phyloP scores from a whole-genome alignment of 257 asterid species.

The Fraxinus pennsylvanica region DNA sequence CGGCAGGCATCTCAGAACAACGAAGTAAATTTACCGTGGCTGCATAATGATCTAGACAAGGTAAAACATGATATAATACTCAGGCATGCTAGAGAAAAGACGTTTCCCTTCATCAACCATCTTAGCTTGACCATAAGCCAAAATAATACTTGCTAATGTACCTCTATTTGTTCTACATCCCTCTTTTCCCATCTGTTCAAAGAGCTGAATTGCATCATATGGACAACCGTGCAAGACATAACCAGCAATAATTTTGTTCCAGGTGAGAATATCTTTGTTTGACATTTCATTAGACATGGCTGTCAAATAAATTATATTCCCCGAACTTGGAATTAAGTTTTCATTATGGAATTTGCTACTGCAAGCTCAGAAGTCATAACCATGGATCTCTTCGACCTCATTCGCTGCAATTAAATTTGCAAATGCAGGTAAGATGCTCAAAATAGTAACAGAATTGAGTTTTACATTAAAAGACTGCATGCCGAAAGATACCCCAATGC shows the following conservation, averaged over 20 bases:
- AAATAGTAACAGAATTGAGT: slow-evolving; percentile 68
- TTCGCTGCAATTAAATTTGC: slow-evolving; percentile 58
- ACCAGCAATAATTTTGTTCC: slow-evolving; percentile 71
- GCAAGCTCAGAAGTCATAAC: slow-evolving; percentile 59
- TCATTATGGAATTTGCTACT: slow-evolving; percentile 62
- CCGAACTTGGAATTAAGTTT: slow-evolving; percentile 66
- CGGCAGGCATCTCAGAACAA: slow-evolving; percentile 67
- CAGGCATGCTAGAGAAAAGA: slow-evolving; percentile 45
- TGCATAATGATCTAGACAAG: slow-evolving; percentile 61
- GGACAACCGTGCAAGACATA: slow-evolving; percentile 60
- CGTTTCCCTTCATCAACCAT: slow-evolving; percentile 55
- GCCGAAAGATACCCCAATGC: slow-evolving; percentile 58
- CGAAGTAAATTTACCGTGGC: slow-evolving; percentile 71
- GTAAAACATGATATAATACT: slow-evolving; percentile 50
- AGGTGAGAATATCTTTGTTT: slow-evolving; percentile 64
- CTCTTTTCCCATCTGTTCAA: slow-evolving; percentile 49
- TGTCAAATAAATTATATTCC: slow-evolving; percentile 51
- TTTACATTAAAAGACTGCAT: slow-evolving; percentile 58
- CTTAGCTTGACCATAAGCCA: slow-evolving; percentile 68
- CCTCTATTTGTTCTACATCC: slow-evolving; percentile 57
- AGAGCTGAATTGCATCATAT: slow-evolving; percentile 55
- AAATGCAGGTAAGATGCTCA: slow-evolving; percentile 75
- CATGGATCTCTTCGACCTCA: slow-evolving; percentile 75
- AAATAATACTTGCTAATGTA: slow-evolving; percentile 63
- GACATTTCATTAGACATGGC: slow-evolving; percentile 53